Evolutionary conservation across 2,329 filamentous ascomycete genomes (phyloP).

Genomic region (Leptographium radiaticola): DNA sequence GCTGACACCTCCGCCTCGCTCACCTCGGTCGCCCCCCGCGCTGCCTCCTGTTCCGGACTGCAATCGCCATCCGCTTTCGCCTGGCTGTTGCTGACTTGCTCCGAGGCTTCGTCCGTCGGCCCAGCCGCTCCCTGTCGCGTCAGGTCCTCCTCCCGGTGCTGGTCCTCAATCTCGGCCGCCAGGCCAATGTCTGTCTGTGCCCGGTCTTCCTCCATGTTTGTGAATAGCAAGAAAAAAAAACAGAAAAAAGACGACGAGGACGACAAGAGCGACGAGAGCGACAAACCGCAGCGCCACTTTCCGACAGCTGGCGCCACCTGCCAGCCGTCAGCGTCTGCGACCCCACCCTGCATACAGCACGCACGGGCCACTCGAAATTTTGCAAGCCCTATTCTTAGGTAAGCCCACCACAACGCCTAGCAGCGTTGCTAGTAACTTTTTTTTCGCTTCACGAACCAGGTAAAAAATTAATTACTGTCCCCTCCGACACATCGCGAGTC

Average conservation of each 20-base stretch:
- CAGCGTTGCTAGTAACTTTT: slow-evolving; percentile 6
- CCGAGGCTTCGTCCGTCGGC: background rate
- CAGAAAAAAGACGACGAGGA: background rate
- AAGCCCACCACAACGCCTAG: slow-evolving; percentile 9
- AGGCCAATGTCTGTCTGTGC: slow-evolving; percentile 57
- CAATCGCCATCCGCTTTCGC: background rate
- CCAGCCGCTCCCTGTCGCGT: slow-evolving; percentile 3
- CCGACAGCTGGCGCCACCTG: background rate
- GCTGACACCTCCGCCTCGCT: background rate
- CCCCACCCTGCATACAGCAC: background rate
- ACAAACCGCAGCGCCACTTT: background rate
- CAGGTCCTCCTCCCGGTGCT: slow-evolving; percentile 20
- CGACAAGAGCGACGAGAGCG: background rate
- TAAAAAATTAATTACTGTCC: background rate
- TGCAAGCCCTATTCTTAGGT: slow-evolving; percentile 12
- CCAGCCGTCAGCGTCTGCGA: background rate
- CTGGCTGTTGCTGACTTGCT: background rate
- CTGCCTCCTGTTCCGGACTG: background rate
- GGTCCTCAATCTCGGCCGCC: slow-evolving; percentile 46
- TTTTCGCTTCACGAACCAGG: slow-evolving; percentile 5
- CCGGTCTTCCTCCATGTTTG: slow-evolving; percentile 62
- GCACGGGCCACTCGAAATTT: slow-evolving; percentile 3
- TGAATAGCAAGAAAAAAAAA: background rate
- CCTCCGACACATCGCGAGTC: slow-evolving; percentile 2
- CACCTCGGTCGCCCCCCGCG: background rate